Base-by-base conservation (phyloP, 345 rosid genomes). In the Viola odorata region DNA sequence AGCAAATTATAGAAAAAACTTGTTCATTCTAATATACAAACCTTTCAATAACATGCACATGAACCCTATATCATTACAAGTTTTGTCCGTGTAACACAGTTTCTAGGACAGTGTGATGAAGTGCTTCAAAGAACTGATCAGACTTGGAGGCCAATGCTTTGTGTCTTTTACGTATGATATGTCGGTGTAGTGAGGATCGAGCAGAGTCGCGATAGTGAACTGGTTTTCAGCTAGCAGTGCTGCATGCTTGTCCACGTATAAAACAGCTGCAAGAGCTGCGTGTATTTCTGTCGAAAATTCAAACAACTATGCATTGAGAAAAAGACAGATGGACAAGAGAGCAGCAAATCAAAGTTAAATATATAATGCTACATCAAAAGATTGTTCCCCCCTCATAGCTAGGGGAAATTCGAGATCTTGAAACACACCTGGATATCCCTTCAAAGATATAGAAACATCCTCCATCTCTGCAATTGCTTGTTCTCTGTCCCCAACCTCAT, bases 141-240 rank as follows among this genome's bases (percentile, higher is more conserved):
- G 73, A 76, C 90, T 82, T 4, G 90, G 85, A 45, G 90, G 90
- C 86, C 86, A 82, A 50, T 84, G 85, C 77, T 80, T 84, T 0
- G 74, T 80, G 53, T 82, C 83, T 64, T 73, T 80, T 5, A 80
- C 85, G 61, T 80, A 84, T 0, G 85, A 70, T 47, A 80, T 55
- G 69, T 84, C 85, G 3, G 77, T 80, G 38, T 82, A 82, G 61
- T 73, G 83, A 58, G 86, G 85, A 76, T 84, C 89, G 10, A 84
- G 77, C 51, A 80, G 58, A 44, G 86, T 80, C 10, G 86, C 86
- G 44, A 84, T 78, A 0, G 85, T 69, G 67, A 84, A 82, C 57
- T 82, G 82, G 73, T 82, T 80, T 68, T 84, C 86, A 0, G 89
- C 89, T 50, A 80, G 75, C 51, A 82, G 73, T 5, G 63, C 82